phyloP scores from a whole-genome alignment of 2,329 filamentous ascomycete genomes.

The Sphaerostilbella broomeana region DNA sequence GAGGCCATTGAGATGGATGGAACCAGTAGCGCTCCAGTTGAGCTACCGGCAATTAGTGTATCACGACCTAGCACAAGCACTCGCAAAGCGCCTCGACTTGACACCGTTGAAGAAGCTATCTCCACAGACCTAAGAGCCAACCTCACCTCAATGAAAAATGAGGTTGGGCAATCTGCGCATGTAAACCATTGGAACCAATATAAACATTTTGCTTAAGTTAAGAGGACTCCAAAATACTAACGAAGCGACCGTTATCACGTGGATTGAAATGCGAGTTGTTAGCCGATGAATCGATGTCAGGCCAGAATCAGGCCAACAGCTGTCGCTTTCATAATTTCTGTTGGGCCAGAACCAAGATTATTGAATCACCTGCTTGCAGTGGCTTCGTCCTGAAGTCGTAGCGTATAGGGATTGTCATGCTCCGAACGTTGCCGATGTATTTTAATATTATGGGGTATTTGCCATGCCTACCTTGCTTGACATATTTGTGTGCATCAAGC shows the following conservation, averaged over 20 bases:
- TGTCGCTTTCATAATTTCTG: too few species aligned
- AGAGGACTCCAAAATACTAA: too few species aligned
- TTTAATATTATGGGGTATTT: slow-evolving; percentile 17
- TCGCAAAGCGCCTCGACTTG: not conserved
- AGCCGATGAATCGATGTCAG: too few species aligned
- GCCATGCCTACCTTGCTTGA: slow-evolving; percentile 16
- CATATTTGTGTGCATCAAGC: slow-evolving; percentile 5
- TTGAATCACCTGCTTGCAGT: too few species aligned
- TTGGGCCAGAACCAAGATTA: too few species aligned
- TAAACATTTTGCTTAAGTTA: slow-evolving; percentile 4
- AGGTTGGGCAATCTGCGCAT: slow-evolving; percentile 24
- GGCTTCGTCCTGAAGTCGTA: not conserved
- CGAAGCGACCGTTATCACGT: too few species aligned
- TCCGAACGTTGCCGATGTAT: slow-evolving; percentile 7
- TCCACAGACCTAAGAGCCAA: slow-evolving; percentile 29
- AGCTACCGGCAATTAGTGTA: slow-evolving; percentile 26
- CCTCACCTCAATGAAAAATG: slow-evolving; percentile 26
- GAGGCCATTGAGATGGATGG: slow-evolving; percentile 35
- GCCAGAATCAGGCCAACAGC: too few species aligned
- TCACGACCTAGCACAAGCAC: slow-evolving; percentile 4
- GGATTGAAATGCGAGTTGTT: too few species aligned
- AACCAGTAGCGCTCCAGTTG: slow-evolving; percentile 24
- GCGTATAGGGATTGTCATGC: not conserved
- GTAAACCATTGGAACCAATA: slow-evolving; percentile 35
- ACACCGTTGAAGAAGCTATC: slow-evolving; percentile 14